These are phyloP conservation scores for Exophiala xenobiotica DNA, from an alignment of 2,329 filamentous ascomycete species.

Conservation along the genomic window DNA sequence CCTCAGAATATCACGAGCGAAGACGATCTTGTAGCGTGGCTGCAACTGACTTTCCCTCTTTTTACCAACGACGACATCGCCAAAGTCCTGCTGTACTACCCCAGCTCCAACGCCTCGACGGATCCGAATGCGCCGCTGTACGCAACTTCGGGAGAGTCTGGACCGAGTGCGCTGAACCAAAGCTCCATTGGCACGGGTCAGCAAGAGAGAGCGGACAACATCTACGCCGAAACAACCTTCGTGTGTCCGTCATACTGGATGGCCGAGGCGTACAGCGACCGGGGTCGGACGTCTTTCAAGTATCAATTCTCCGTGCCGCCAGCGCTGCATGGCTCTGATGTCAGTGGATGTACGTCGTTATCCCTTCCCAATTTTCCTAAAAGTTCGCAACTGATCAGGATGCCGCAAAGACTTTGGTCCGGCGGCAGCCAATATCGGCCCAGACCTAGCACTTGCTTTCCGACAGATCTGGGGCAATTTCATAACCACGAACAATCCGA, in stretches of 20 bases:
- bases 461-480: slow-evolving; percentile 51
- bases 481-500: slow-evolving; percentile 43
- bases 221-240: slow-evolving; percentile 57
- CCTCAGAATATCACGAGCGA: slow-evolving; percentile 47
- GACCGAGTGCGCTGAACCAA: slow-evolving; percentile 52
- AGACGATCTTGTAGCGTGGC: slow-evolving; percentile 41
- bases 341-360: slow-evolving; percentile 29
- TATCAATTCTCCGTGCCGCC: slow-evolving; percentile 56
- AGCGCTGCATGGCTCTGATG: slow-evolving; percentile 53
- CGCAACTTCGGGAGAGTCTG: slow-evolving; percentile 40
- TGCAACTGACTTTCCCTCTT: slow-evolving; percentile 43
- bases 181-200: slow-evolving; percentile 52
- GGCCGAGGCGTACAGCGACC: slow-evolving; percentile 49
- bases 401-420: slow-evolving; percentile 16
- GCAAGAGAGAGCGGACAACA: slow-evolving; percentile 54
- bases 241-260: slow-evolving; percentile 58
- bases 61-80: slow-evolving; percentile 43
- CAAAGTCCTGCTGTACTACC: slow-evolving; percentile 41
- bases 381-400: background rate
- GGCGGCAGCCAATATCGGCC: slow-evolving; percentile 27
- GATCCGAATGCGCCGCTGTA: slow-evolving; percentile 33
- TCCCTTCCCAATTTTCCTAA: background rate
- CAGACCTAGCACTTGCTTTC: slow-evolving; percentile 42
- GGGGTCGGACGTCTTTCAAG: slow-evolving; percentile 52
- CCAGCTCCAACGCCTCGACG: slow-evolving; percentile 34